These are phyloP conservation scores for Rhynchospora tenuis DNA, from an alignment of 176 grass and related monocot genomes.

Conservation along the genomic window DNA sequence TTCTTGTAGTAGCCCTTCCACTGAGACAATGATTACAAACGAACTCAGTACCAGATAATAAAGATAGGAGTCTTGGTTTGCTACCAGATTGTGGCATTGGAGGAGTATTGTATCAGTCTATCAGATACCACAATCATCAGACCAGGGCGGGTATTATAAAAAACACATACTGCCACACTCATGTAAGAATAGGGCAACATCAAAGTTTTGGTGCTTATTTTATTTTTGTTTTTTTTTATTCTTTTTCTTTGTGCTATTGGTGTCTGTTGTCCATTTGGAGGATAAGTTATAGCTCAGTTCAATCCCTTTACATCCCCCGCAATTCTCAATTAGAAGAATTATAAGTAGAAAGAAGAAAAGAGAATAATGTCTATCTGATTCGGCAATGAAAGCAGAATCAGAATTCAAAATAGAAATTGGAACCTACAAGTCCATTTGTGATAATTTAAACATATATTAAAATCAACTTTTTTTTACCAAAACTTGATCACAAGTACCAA, in stretches of 20 bases:
- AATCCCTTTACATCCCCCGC: not conserved
- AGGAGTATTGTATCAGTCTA: not conserved
- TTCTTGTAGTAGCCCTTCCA: conserved; percentile 54
- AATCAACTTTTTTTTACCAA: not conserved
- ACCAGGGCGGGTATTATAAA: not conserved
- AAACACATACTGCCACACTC: not conserved
- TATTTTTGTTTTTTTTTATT: not conserved
- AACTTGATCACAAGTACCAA: not conserved
- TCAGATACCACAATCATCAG: not conserved
- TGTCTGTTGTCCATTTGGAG: not conserved
- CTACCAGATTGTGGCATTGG: not conserved
- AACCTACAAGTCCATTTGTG: not conserved
- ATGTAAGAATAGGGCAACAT: not conserved
- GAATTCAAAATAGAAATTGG: not conserved
- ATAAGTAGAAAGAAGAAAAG: not conserved
- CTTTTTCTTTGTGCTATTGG: not conserved
- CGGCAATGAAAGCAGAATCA: not conserved
- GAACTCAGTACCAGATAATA: not conserved
- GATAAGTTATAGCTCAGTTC: not conserved
- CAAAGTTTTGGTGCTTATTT: not conserved
- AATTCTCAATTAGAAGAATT: not conserved
- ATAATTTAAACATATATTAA: not conserved
- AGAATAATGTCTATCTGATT: not conserved
- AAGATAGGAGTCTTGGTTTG: not conserved
- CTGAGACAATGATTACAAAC: conserved; percentile 30